Evolutionary conservation across 192 early-diverging fungal species (phyloP), one percentile per base, ranked within the genome.

Genomic region (Mortierella hygrophila): DNA sequence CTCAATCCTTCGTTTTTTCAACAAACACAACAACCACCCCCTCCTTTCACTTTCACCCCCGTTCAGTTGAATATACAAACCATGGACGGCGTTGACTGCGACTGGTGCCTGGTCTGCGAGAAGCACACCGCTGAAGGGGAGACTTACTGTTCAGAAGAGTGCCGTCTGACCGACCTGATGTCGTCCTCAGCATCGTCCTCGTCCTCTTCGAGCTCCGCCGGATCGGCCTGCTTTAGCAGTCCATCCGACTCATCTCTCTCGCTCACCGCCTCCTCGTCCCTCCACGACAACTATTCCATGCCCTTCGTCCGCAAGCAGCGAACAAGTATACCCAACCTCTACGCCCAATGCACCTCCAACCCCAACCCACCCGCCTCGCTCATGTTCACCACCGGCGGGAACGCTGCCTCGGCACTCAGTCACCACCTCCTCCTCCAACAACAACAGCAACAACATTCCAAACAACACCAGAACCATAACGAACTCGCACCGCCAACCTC

Each of bases 81-180:
- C 23, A 85, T 85, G 83, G 78, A 85, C 78, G 83, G 83, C 49
- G 83, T 85, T 57, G 83, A 85, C 75, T 85, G 83, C 78, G 83
- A 85, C 78, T 85, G 83, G 83, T 85, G 83, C 63, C 68, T 85
- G 68, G 55, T 85, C 16, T 85, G 83, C 41, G 83, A 80, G 4
- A 76, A 77, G 60, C 83, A 80, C 47, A 85, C 83, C 10, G 72
- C 72, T 18, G 83, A 85, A 37, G 78, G 78, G 44, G 78, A 80
- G 60, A 69, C 83, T 57, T 85, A 85, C 54, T 85, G 83, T 44
- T 85, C 83, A 69, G 83, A 85, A 70, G 83, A 85, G 68, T 85
- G 83, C 63, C 83, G 83, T 38, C 68, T 75, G 23, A 85, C 78
- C 6, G 83, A 85, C 75, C 75, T 85, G 46, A 85, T 85, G 83